These are phyloP conservation scores for Vitis hybrid DNA, from an alignment of 177 flowering plant species.

Conservation along the genomic window DNA sequence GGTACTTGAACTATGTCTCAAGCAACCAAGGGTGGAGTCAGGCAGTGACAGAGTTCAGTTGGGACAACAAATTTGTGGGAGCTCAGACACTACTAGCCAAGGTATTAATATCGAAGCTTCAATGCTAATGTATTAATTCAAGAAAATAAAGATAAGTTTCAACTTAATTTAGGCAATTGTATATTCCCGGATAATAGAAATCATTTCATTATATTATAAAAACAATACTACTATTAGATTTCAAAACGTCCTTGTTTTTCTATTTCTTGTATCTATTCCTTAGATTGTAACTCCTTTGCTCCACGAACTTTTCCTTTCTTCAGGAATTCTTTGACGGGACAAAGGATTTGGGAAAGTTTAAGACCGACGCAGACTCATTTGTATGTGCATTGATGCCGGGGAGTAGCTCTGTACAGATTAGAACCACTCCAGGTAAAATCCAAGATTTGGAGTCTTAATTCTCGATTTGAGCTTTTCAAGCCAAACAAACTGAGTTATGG, in stretches of 20 bases:
- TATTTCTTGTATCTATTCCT: too few relatives aligned
- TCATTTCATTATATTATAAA: background rate
- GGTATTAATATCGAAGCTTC: constrained; percentile 28
- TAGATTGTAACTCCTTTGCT: too few relatives aligned
- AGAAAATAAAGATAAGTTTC: background rate
- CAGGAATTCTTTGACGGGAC: constrained; percentile 64
- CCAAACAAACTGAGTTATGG: background rate
- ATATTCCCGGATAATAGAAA: background rate
- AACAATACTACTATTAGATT: too few relatives aligned
- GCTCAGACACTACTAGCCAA: constrained; percentile 61
- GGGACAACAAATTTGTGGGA: constrained; percentile 88
- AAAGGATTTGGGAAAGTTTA: constrained; percentile 40
- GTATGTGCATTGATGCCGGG: constrained; percentile 77
- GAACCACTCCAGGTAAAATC: constrained; percentile 67
- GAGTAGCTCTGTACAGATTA: constrained; percentile 60
- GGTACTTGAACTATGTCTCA: constrained; percentile 44
- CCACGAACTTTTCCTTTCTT: background rate
- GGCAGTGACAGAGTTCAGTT: constrained; percentile 66
- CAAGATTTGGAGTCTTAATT: background rate
- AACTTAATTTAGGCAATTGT: background rate
- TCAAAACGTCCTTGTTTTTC: too few relatives aligned
- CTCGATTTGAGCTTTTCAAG: background rate
- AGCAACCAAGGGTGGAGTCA: constrained; percentile 77
- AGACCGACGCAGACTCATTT: constrained; percentile 61
- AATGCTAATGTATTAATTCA: too few relatives aligned